Percentiles rank a stretch among this genome's conserved stretches.
These are phyloP conservation scores for Schizothecium vesticola DNA, from an alignment of 495 filamentous ascomycete genomes.

Conservation along the genomic window DNA sequence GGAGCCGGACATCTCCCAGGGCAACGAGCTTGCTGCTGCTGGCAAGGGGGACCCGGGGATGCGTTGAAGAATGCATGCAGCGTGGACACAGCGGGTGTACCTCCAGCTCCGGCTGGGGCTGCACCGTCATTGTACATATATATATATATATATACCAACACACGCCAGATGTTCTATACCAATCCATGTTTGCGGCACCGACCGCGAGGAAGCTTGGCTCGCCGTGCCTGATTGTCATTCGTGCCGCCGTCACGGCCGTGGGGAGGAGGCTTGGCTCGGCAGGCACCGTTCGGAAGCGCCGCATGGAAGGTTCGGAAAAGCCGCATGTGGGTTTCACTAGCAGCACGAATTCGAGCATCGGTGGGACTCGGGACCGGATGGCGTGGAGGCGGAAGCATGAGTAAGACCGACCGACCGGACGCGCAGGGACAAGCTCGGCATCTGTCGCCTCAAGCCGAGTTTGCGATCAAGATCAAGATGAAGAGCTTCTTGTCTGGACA, in stretches of 20 bases:
- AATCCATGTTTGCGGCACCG: neutral
- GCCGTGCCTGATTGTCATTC: neutral
- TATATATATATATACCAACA: neutral
- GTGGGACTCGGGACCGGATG: neutral
- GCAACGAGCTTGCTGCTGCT: neutral
- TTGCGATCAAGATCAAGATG: neutral
- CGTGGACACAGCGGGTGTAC: neutral
- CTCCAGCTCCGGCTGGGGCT: neutral
- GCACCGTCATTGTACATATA: neutral
- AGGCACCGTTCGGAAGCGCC: neutral
- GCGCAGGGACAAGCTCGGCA: neutral
- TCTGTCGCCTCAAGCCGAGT: neutral
- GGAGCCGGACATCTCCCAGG: neutral
- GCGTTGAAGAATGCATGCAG: neutral
- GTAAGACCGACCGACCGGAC: neutral
- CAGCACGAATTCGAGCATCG: neutral
- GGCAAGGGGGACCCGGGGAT: neutral
- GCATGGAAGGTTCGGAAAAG: constrained; percentile 20
- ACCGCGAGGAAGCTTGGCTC: neutral
- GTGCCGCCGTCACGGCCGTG: neutral
- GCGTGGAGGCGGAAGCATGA: neutral
- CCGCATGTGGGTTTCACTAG: constrained; percentile 7
- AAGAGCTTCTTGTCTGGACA: neutral
- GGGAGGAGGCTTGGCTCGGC: neutral
- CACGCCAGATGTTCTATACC: neutral